Percentiles rank a stretch among this genome's conserved stretches.
Evolutionary conservation across 1,139 yeast species (phyloP).

Genomic region (Candida labiduridarum): DNA sequence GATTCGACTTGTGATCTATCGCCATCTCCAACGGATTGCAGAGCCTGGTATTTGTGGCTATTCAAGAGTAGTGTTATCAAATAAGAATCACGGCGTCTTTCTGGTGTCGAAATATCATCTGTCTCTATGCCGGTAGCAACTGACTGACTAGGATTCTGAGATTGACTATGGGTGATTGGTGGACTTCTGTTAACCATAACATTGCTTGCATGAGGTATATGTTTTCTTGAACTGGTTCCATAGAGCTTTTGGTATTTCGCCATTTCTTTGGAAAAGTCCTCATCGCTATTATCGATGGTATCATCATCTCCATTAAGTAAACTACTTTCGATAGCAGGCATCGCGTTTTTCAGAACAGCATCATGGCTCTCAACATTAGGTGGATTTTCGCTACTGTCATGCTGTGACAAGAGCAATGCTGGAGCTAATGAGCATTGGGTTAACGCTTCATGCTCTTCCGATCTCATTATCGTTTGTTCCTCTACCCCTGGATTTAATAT

Average conservation of each 20-base stretch:
- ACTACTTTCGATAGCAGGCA: not conserved
- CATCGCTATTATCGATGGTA: slow-evolving; percentile 13
- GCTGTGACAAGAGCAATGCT: too few species aligned
- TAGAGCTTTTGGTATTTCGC: slow-evolving; percentile 1
- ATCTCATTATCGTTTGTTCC: too few species aligned
- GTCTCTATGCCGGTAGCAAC: not conserved
- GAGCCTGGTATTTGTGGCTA: not conserved
- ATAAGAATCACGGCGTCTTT: not conserved
- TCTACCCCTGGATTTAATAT: too few species aligned
- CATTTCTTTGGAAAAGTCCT: slow-evolving; percentile 13
- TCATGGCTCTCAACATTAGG: too few species aligned
- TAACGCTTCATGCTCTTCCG: too few species aligned
- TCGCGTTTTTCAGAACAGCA: too few species aligned
- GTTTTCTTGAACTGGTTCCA: not conserved
- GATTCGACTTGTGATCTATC: too few species aligned
- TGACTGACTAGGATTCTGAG: not conserved
- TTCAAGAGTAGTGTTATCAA: not conserved
- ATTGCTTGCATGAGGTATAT: not conserved
- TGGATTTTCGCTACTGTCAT: too few species aligned
- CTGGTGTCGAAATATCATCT: not conserved
- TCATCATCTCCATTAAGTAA: not conserved
- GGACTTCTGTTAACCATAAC: not conserved
- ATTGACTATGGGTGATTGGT: not conserved
- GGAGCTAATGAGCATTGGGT: too few species aligned
- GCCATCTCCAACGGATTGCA: not conserved